phyloP scores from a whole-genome alignment of 2,329 filamentous ascomycete genomes.

The Fusarium sp. region DNA sequence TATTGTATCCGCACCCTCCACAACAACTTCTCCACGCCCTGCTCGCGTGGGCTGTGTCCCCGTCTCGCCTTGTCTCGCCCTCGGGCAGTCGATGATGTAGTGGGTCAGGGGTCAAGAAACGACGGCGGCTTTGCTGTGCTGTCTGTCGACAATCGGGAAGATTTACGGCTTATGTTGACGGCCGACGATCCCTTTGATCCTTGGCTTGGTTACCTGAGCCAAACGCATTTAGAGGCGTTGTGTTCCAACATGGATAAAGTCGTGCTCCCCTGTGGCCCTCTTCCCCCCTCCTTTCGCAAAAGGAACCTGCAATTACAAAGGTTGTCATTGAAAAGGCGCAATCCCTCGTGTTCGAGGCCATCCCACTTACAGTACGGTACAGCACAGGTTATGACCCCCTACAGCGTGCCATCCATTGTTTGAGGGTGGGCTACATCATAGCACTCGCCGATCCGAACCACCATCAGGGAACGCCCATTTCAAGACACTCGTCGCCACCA shows the following conservation, averaged over 20 bases:
- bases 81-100: slow-evolving; percentile 42
- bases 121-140: slow-evolving; percentile 30
- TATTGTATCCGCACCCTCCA: neutral
- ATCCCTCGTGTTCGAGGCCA: neutral
- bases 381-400: slow-evolving; percentile 41
- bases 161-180: slow-evolving; percentile 27
- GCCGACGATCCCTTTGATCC: neutral
- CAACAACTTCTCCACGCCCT: slow-evolving; percentile 1
- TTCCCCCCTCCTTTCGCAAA: neutral
- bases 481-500: slow-evolving; percentile 34
- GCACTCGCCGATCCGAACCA: slow-evolving; percentile 40
- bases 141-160: slow-evolving; percentile 24
- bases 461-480: slow-evolving; percentile 20
- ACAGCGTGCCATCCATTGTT: slow-evolving; percentile 34
- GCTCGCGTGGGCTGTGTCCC: slow-evolving; percentile 13
- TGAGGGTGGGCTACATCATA: slow-evolving; percentile 45
- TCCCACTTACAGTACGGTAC: slow-evolving; percentile 6
- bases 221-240: slow-evolving; percentile 22
- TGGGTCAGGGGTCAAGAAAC: slow-evolving; percentile 41
- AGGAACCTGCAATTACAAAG: slow-evolving; percentile 14
- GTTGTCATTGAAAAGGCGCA: slow-evolving; percentile 9
- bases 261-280: neutral
- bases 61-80: slow-evolving; percentile 3
- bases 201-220: neutral
- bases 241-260: neutral